Conservation (phyloP, 176 grass and related monocot genomes). For the Pontederia paniculata region DNA sequence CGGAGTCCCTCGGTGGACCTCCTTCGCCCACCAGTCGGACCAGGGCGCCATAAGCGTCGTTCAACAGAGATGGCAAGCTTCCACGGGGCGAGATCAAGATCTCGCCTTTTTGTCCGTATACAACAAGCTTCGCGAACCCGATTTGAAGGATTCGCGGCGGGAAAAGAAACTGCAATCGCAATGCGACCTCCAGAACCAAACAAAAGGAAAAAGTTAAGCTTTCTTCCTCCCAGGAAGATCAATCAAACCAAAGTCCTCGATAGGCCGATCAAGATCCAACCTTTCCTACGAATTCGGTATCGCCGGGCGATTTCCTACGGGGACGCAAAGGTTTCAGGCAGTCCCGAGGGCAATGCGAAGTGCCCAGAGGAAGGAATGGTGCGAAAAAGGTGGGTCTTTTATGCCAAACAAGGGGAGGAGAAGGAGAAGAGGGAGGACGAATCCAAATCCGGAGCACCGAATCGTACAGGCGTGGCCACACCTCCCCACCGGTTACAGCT, state of each 20-base stretch:
- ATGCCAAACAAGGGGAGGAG: background rate
- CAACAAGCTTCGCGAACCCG: background rate
- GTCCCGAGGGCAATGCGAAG: no score
- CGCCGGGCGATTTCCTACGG: no score
- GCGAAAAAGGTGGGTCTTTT: background rate
- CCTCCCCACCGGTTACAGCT: background rate
- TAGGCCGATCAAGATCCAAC: no score
- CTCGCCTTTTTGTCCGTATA: background rate
- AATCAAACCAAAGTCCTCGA: no score
- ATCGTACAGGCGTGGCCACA: background rate
- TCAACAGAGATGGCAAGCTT: background rate
- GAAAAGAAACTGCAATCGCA: background rate
- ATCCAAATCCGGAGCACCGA: background rate
- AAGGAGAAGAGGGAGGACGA: background rate
- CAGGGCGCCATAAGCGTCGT: background rate
- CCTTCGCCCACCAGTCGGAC: conserved; percentile 5
- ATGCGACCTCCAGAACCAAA: background rate
- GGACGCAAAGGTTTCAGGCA: no score
- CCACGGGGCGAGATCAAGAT: background rate
- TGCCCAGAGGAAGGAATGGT: no score
- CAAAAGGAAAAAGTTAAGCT: no score
- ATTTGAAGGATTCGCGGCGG: background rate
- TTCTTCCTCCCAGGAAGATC: no score
- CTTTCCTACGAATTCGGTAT: no score
- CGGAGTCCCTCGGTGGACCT: conserved; percentile 3